Evolutionary conservation across 1,139 yeast species (phyloP).

Genomic region (Blastobotrys proliferans): DNA sequence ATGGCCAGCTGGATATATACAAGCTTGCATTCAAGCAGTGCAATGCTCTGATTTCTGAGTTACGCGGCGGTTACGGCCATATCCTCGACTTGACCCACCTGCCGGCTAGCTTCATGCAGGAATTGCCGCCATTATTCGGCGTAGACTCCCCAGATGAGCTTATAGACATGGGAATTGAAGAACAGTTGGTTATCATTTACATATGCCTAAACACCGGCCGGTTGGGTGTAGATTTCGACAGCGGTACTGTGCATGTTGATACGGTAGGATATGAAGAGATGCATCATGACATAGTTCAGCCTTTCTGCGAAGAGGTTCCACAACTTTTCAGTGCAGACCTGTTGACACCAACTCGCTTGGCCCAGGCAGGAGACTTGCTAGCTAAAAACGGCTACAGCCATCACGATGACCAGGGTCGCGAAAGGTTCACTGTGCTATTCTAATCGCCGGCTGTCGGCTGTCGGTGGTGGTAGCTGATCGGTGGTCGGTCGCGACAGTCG

Average conservation of each 20-base stretch:
- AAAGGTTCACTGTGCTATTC: slow-evolving; percentile 14
- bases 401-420: slow-evolving; percentile 15
- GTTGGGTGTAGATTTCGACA: background rate
- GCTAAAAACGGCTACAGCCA: slow-evolving; percentile 13
- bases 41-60: slow-evolving; percentile 1
- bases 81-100: background rate
- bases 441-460: no score
- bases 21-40: slow-evolving; percentile 14
- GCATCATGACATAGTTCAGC: slow-evolving; percentile 5
- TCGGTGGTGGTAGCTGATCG: no score
- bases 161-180: slow-evolving; percentile 20
- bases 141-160: slow-evolving; percentile 14
- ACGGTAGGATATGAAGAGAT: slow-evolving; percentile 3
- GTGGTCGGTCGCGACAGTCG: no score
- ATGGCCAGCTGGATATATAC: slow-evolving; percentile 19
- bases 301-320: slow-evolving; percentile 7
- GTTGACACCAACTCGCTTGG: slow-evolving; percentile 8
- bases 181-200: slow-evolving; percentile 18
- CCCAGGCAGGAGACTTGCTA: slow-evolving; percentile 14
- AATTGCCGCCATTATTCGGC: background rate
- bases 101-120: background rate
- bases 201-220: slow-evolving; percentile 11
- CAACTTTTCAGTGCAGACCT: slow-evolving; percentile 1
- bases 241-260: no score
- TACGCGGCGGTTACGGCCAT: background rate